Conservation (phyloP, 2,329 filamentous ascomycete genomes). For the Colletotrichum australisinense region DNA sequence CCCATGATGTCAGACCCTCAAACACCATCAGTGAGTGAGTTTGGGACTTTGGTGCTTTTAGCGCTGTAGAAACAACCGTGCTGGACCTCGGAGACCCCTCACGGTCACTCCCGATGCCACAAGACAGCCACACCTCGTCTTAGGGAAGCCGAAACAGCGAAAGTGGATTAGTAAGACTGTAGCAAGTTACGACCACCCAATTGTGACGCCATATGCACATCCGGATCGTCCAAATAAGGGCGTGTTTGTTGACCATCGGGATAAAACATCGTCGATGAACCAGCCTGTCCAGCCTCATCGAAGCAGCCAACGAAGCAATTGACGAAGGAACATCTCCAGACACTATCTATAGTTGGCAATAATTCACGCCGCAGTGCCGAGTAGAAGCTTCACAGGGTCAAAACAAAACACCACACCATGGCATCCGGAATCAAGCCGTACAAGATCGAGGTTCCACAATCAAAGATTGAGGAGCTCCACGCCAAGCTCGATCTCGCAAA, state of each 20-base stretch:
- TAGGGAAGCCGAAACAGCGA: neutral
- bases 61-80: neutral
- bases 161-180: neutral
- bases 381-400: neutral
- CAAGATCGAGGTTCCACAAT: constrained; percentile 48
- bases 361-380: neutral
- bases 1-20: constrained; percentile 16
- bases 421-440: constrained; percentile 44
- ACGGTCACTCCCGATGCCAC: neutral
- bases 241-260: neutral
- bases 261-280: neutral
- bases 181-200: neutral
- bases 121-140: neutral
- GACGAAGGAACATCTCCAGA: neutral
- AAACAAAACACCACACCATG: neutral
- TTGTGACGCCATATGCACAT: constrained; percentile 23
- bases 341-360: neutral
- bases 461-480: constrained; percentile 43
- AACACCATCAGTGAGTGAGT: neutral
- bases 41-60: neutral
- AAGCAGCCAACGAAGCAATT: neutral
- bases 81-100: neutral
- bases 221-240: constrained; percentile 3
- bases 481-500: constrained; percentile 45
- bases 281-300: neutral